Evolutionary conservation across 495 filamentous ascomycete genomes (phyloP), one percentile per base, ranked within the genome.

Genomic region (Xylaria telfairii): DNA sequence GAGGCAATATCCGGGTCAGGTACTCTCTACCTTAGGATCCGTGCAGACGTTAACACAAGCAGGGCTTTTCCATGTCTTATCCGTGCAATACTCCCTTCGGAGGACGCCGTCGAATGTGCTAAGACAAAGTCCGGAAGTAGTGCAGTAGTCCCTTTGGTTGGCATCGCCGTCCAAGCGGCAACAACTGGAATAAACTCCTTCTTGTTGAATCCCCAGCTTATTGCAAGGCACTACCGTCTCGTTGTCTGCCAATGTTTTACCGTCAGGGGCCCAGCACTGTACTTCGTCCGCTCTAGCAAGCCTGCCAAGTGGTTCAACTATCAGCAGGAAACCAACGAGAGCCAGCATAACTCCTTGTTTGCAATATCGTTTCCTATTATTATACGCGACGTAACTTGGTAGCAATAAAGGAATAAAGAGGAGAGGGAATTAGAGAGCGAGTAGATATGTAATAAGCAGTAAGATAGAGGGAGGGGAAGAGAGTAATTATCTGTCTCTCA

Each of bases 101-200:
- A 78, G 63, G 15, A 73, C 68, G 26, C 70, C 70, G 15, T 69
- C 62, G 21, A 39, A 6, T 19, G 68, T 54, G 42, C 67, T 73
- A 34, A 74, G 59, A 39, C 76, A 78, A 28, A 78, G 72, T 9
- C 76, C 76, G 9, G 59, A 71, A 28, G 68, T 37, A 4, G 74
- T 69, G 68, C 76, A 76, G 34, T 74, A 60, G 54, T 75, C 74
- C 21, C 72, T 65, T 26, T 59, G 34, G 2, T 13, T 28, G 34
- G 69, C 51, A 12, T 71, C 42, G 42, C 76, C 76, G 28, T 72
- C 69, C 1, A 78, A 51, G 9, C 67, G 72, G 39, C 76, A 78
- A n/a, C 76, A 78, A 44, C 70, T 74, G 13, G 76, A 78, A 47
- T 69, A 67, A n/a, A 76, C 56, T 28, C 76, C 76, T n/a, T 70